Conservation (phyloP, 257 asterid species). For the Nicotiana otophora region DNA sequence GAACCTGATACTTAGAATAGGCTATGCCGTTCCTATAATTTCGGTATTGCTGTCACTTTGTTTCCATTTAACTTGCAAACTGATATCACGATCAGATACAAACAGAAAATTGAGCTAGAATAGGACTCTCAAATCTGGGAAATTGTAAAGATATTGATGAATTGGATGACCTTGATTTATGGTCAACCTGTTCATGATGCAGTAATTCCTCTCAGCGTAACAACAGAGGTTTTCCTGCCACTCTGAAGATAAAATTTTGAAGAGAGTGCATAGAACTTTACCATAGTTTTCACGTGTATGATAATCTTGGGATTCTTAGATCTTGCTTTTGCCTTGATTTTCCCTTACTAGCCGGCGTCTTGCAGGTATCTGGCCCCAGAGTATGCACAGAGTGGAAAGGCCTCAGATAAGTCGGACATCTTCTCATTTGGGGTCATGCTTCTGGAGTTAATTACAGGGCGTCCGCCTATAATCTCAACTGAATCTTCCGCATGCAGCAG, state of each 20-base stretch:
- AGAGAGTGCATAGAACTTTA: not conserved
- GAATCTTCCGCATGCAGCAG: slow-evolving; percentile 4
- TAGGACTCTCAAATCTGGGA: not conserved
- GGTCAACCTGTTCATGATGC: not conserved
- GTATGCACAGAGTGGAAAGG: slow-evolving; percentile 20
- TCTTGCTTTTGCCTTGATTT: not conserved
- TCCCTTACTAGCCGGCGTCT: not conserved
- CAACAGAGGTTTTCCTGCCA: not conserved
- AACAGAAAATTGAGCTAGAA: not conserved
- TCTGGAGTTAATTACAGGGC: slow-evolving; percentile 27
- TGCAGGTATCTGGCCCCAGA: slow-evolving; percentile 27
- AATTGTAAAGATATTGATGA: not conserved
- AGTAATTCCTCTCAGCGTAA: not conserved
- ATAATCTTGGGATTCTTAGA: not conserved
- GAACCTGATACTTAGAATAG: not conserved
- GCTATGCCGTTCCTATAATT: not conserved
- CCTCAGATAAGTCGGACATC: slow-evolving; percentile 24
- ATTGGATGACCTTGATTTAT: not conserved
- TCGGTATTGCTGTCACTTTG: not conserved
- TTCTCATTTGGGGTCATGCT: slow-evolving; percentile 25
- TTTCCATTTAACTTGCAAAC: not conserved
- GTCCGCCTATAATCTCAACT: slow-evolving; percentile 8
- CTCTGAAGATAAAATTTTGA: not conserved
- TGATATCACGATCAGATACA: not conserved
- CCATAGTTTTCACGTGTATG: not conserved